Conservation (phyloP, 2,329 filamentous ascomycete species). For the Phaeosphaeriaceae sp. region DNA sequence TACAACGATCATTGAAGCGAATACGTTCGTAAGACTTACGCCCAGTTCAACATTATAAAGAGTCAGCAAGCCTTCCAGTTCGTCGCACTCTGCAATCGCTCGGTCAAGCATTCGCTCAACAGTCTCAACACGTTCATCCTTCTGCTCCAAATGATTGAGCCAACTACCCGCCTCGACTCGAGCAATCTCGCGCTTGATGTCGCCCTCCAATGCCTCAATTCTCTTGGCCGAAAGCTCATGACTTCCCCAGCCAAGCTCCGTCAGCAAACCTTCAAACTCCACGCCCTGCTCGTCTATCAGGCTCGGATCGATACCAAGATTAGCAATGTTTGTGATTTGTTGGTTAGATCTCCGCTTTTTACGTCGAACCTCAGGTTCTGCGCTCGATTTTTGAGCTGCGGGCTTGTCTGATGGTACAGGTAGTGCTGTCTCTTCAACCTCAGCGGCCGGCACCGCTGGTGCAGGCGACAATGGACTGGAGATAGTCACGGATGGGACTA, state of each 20-base stretch:
- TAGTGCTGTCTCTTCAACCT: constrained; percentile 45
- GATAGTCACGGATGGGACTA: constrained; percentile 44
- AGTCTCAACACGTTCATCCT: constrained; percentile 87
- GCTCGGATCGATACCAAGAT: constrained; percentile 76
- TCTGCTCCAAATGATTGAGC: constrained; percentile 81
- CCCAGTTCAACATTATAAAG: constrained; percentile 94
- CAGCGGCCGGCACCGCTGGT: constrained; percentile 19
- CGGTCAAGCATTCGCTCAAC: constrained; percentile 87
- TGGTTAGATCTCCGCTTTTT: constrained; percentile 73
- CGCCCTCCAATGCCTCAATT: constrained; percentile 80
- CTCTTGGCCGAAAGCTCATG: constrained; percentile 76
- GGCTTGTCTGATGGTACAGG: constrained; percentile 42
- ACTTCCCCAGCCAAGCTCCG: constrained; percentile 89
- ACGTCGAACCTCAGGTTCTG: constrained; percentile 58
- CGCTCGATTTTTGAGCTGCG: constrained; percentile 21
- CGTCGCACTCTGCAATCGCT: constrained; percentile 94
- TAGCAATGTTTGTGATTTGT: constrained; percentile 78
- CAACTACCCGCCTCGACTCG: constrained; percentile 92
- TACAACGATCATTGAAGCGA: constrained; percentile 11
- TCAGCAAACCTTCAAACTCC: constrained; percentile 82
- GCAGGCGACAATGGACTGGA: constrained; percentile 39
- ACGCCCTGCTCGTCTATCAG: constrained; percentile 78
- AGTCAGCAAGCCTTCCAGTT: constrained; percentile 91
- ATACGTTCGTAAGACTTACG: constrained; percentile 59
- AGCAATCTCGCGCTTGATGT: constrained; percentile 86